A percentile compares a stretch with the other conserved stretches of the same genome.
These are phyloP conservation scores for Saitoella complicata DNA, from an alignment of 805 yeast species.

Conservation along the genomic window DNA sequence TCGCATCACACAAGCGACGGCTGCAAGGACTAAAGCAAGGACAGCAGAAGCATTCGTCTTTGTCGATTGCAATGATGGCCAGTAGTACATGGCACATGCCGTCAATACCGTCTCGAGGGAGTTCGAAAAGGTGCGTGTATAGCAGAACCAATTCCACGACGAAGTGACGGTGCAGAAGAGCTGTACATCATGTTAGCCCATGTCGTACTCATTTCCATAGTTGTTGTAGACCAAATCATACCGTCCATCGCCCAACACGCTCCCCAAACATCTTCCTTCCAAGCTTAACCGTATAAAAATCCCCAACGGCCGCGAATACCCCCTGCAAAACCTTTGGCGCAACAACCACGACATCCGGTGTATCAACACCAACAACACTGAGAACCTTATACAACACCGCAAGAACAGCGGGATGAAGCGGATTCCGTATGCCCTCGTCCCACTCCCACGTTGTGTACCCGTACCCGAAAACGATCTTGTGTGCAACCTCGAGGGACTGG, in stretches of 20 bases:
- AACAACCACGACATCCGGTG: background rate
- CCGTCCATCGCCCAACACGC: no score
- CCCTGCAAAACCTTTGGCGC: constrained; percentile 59
- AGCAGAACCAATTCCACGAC: constrained; percentile 67
- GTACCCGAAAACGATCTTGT: constrained; percentile 49
- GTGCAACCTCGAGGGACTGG: constrained; percentile 91
- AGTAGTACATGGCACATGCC: constrained; percentile 43
- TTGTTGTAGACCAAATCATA: no score
- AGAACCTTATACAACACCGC: constrained; percentile 28
- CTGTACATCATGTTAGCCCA: no score
- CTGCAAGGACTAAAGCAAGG: constrained; percentile 24
- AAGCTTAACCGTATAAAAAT: constrained; percentile 23
- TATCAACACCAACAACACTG: constrained; percentile 20
- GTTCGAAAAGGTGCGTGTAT: constrained; percentile 75
- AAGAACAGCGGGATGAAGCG: constrained; percentile 63
- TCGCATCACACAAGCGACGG: constrained; percentile 33
- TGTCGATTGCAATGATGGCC: constrained; percentile 39
- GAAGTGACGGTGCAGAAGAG: constrained; percentile 39
- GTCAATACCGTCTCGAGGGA: constrained; percentile 63
- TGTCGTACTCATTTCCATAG: no score
- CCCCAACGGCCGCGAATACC: constrained; percentile 54
- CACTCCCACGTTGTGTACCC: constrained; percentile 95
- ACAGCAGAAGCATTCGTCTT: constrained; percentile 14
- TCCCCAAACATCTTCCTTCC: background rate
- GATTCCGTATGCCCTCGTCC: constrained; percentile 57